Percentiles rank a stretch among this genome's conserved stretches.
phyloP scores from a whole-genome alignment of 163 green algal genomes.

The Chlamydomonas reinhardtii region DNA sequence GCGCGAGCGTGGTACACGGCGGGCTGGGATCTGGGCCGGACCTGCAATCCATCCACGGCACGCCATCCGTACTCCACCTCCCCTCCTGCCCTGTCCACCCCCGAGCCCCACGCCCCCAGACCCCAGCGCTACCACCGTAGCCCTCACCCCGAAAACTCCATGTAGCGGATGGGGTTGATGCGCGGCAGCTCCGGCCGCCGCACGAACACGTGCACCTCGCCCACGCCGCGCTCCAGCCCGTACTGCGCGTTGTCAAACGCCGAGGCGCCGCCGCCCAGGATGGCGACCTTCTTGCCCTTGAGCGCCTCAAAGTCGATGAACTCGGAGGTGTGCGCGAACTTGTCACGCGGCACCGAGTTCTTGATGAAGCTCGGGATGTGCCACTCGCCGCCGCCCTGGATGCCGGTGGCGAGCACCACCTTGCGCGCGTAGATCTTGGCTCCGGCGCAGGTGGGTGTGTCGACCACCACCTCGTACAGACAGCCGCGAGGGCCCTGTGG shows the following conservation, averaged over 20 bases:
- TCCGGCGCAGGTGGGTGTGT: neutral
- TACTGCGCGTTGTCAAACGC: constrained; percentile 68
- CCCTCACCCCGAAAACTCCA: constrained; percentile 50
- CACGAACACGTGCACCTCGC: constrained; percentile 64
- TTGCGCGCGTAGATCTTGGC: constrained; percentile 27
- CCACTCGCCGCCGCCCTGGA: constrained; percentile 67
- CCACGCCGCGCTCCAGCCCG: constrained; percentile 50
- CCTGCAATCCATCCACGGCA: too few species aligned
- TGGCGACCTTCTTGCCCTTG: constrained; percentile 53
- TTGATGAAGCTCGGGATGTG: constrained; percentile 57
- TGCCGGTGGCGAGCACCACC: constrained; percentile 65
- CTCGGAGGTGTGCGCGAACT: constrained; percentile 59
- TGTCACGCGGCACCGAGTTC: constrained; percentile 16
- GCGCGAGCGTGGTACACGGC: too few species aligned
- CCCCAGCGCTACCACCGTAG: too few species aligned
- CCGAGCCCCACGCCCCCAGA: too few species aligned
- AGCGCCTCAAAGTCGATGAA: constrained; percentile 56
- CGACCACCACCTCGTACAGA: constrained; percentile 9
- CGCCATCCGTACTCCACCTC: too few species aligned
- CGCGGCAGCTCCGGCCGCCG: constrained; percentile 58
- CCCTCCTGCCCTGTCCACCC: too few species aligned
- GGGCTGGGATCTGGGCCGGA: too few species aligned
- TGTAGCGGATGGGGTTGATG: constrained; percentile 64
- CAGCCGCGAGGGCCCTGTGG: constrained; percentile 19
- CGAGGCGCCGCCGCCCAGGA: constrained; percentile 58